These are phyloP conservation scores for Solanum etuberosum DNA, from an alignment of 257 asterid species.

Conservation along the genomic window DNA sequence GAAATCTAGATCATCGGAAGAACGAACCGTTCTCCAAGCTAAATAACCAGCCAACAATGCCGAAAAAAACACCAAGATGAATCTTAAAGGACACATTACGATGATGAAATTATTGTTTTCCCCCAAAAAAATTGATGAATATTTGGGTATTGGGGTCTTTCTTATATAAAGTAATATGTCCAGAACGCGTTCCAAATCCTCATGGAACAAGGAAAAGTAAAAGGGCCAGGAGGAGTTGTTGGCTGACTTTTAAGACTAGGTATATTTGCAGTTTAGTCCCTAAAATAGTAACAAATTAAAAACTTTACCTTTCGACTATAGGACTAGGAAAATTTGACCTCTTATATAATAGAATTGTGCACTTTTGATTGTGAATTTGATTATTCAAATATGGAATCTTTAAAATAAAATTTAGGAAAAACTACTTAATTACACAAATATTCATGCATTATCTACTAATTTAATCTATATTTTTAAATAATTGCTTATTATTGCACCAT, in stretches of 20 bases:
- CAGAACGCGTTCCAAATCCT: background rate
- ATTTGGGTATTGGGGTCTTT: background rate
- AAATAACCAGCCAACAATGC: slow-evolving; percentile 40
- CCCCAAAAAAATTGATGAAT: background rate
- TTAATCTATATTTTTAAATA: too few relatives aligned
- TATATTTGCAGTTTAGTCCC: background rate
- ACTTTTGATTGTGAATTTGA: background rate
- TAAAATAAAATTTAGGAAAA: too few relatives aligned
- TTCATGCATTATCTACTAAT: background rate
- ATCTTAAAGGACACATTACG: slow-evolving; percentile 45
- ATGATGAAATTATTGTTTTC: background rate
- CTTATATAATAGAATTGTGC: background rate
- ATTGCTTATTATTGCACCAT: background rate
- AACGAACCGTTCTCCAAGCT: slow-evolving; percentile 30
- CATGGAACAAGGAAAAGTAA: background rate
- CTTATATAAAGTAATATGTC: background rate
- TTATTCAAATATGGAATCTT: background rate
- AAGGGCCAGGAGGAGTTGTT: slow-evolving; percentile 2
- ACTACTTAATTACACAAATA: background rate
- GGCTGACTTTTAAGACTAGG: background rate
- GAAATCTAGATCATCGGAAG: background rate
- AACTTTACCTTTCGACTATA: background rate
- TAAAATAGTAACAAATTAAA: background rate
- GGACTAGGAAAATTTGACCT: background rate
- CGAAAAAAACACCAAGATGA: slow-evolving; percentile 43